These are phyloP conservation scores for Annulohypoxylon maeteangense DNA, from an alignment of 495 filamentous ascomycete genomes.

Conservation along the genomic window DNA sequence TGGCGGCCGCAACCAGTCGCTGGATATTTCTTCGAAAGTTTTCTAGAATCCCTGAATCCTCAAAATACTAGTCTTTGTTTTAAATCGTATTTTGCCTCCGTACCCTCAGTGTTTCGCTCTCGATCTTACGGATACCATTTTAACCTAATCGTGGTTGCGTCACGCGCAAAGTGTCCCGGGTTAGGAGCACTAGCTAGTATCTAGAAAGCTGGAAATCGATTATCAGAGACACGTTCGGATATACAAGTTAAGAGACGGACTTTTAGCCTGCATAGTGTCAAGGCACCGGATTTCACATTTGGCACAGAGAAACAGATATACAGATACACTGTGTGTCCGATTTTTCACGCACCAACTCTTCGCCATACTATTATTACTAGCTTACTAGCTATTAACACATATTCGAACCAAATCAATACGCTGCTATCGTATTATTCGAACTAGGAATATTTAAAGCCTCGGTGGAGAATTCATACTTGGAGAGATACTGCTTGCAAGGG, in stretches of 20 bases:
- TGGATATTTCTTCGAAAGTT: slow-evolving; percentile 29
- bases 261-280: slow-evolving; percentile 20
- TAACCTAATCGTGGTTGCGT: slow-evolving; percentile 18
- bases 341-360: slow-evolving; percentile 16
- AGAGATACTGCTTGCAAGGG: neutral
- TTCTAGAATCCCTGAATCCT: slow-evolving; percentile 32
- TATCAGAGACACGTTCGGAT: slow-evolving; percentile 36
- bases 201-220: slow-evolving; percentile 11
- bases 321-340: slow-evolving; percentile 9
- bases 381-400: slow-evolving; percentile 5
- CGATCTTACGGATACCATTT: slow-evolving; percentile 24
- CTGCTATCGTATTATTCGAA: neutral
- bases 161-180: neutral
- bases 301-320: slow-evolving; percentile 14
- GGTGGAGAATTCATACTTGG: neutral
- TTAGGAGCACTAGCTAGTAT: slow-evolving; percentile 9
- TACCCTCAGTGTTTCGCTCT: slow-evolving; percentile 22
- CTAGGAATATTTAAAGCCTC: neutral
- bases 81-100: slow-evolving; percentile 20
- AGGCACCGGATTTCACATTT: slow-evolving; percentile 1
- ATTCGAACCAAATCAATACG: slow-evolving; percentile 8
- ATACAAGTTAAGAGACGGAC: slow-evolving; percentile 37
- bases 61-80: slow-evolving; percentile 21
- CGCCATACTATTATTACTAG: slow-evolving; percentile 5
- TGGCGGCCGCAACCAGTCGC: slow-evolving; percentile 9